phyloP scores from a whole-genome alignment of 306 rosid species.

The Sesbania bispinosa region DNA sequence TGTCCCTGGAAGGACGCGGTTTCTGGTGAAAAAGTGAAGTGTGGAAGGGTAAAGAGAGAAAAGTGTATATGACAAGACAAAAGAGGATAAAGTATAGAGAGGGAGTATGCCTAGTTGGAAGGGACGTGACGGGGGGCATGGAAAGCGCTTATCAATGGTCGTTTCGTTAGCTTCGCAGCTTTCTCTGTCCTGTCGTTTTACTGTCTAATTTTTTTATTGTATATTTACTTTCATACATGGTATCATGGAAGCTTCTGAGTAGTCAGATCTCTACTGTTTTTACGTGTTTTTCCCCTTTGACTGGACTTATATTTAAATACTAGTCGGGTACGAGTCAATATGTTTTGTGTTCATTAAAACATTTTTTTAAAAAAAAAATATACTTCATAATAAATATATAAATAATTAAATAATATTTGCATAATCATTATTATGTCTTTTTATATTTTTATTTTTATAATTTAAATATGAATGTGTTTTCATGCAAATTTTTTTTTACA shows the following conservation, averaged over 20 bases:
- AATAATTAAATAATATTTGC: too few relatives aligned
- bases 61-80: not conserved
- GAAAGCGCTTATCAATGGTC: not conserved
- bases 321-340: too few relatives aligned
- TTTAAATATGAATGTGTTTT: too few relatives aligned
- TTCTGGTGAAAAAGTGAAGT: not conserved
- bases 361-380: too few relatives aligned
- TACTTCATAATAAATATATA: too few relatives aligned
- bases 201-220: not conserved
- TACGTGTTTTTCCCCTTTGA: not conserved
- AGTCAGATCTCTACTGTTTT: not conserved
- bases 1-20: constrained; percentile 36
- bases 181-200: not conserved
- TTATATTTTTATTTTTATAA: too few relatives aligned
- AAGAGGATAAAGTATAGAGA: not conserved
- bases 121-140: constrained; percentile 12
- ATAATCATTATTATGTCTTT: too few relatives aligned
- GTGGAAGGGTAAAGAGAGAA: not conserved
- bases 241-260: constrained; percentile 12
- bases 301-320: not conserved
- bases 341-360: too few relatives aligned
- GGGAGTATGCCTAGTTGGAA: not conserved
- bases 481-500: too few relatives aligned
- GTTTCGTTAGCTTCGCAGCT: constrained; percentile 16
- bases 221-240: not conserved